Percentiles rank a stretch among this genome's conserved stretches.
These are phyloP conservation scores for Chalciporus piperatoides DNA, from an alignment of 1,284 basidiomycete genomes.

Conservation along the genomic window DNA sequence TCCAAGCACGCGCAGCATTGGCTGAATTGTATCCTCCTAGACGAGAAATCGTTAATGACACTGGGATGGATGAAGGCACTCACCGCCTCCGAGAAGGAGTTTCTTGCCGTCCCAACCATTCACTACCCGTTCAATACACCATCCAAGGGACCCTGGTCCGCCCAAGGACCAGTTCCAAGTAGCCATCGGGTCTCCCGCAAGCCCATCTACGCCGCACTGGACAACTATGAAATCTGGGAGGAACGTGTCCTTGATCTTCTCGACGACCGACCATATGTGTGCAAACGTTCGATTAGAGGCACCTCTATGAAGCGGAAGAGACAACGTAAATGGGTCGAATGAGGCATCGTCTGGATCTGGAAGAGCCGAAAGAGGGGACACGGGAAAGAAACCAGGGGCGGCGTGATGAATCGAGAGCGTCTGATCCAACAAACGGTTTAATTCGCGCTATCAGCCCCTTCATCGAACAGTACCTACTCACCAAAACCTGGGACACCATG, in stretches of 20 bases:
- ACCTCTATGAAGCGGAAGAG: constrained; percentile 68
- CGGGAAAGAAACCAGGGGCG: constrained; percentile 81
- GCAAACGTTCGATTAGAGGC: constrained; percentile 60
- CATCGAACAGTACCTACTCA: constrained; percentile 24
- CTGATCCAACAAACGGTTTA: constrained; percentile 26
- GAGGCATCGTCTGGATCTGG: constrained; percentile 36
- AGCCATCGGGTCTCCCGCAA: constrained; percentile 78
- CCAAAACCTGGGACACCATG: constrained; percentile 54
- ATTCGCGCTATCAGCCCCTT: background rate
- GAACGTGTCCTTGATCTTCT: constrained; percentile 61
- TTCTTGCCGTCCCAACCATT: constrained; percentile 57
- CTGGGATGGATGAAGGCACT: constrained; percentile 13
- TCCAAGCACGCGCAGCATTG: constrained; percentile 84
- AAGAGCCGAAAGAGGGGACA: constrained; percentile 52
- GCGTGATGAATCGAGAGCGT: constrained; percentile 85
- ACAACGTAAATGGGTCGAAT: constrained; percentile 72
- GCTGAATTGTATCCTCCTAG: constrained; percentile 78
- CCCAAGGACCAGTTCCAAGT: constrained; percentile 77
- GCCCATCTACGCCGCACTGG: constrained; percentile 84
- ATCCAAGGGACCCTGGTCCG: constrained; percentile 63
- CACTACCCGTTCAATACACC: constrained; percentile 59
- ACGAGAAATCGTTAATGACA: constrained; percentile 4
- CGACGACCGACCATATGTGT: constrained; percentile 60
- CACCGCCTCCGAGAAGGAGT: constrained; percentile 65
- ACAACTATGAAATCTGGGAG: constrained; percentile 76